These are phyloP conservation scores for Calophaca sinica DNA, from an alignment of 306 rosid genomes.

Conservation along the genomic window DNA sequence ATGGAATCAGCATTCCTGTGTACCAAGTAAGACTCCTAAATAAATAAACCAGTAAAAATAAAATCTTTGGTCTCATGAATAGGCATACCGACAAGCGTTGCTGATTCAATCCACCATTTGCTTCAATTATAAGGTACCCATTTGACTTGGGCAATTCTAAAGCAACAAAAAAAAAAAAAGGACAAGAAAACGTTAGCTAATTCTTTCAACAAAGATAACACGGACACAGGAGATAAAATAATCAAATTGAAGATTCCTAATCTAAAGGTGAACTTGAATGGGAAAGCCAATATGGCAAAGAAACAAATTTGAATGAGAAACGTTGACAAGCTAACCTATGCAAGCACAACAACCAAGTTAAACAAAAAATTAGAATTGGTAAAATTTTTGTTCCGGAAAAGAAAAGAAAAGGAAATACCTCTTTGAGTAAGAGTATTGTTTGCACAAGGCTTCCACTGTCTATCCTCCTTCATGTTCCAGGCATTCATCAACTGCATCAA, in stretches of 20 bases:
- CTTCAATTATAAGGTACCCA: constrained; percentile 94
- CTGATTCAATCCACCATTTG: constrained; percentile 97
- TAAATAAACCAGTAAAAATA: constrained; percentile 31
- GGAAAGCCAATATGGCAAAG: constrained; percentile 8
- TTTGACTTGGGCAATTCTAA: constrained; percentile 84
- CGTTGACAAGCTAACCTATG: background rate
- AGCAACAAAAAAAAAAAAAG: constrained; percentile 19
- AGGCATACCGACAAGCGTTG: constrained; percentile 91
- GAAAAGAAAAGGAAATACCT: constrained; percentile 57
- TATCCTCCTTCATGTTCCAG: constrained; percentile 66
- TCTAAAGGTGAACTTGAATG: constrained; percentile 35
- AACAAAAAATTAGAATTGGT: background rate
- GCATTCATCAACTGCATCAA: constrained; percentile 72
- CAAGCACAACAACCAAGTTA: constrained; percentile 15
- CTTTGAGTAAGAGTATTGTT: constrained; percentile 48
- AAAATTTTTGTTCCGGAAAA: background rate
- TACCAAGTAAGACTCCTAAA: constrained; percentile 14
- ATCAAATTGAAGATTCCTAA: constrained; percentile 16
- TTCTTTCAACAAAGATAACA: constrained; percentile 35
- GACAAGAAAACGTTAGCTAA: constrained; percentile 21
- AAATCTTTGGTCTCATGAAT: constrained; percentile 34
- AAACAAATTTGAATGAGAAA: constrained; percentile 12
- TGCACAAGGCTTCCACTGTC: constrained; percentile 83
- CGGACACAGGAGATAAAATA: constrained; percentile 26
- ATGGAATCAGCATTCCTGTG: constrained; percentile 32